These are phyloP conservation scores for Golubevia pallescens DNA, from an alignment of 1,284 basidiomycete species.

Conservation along the genomic window DNA sequence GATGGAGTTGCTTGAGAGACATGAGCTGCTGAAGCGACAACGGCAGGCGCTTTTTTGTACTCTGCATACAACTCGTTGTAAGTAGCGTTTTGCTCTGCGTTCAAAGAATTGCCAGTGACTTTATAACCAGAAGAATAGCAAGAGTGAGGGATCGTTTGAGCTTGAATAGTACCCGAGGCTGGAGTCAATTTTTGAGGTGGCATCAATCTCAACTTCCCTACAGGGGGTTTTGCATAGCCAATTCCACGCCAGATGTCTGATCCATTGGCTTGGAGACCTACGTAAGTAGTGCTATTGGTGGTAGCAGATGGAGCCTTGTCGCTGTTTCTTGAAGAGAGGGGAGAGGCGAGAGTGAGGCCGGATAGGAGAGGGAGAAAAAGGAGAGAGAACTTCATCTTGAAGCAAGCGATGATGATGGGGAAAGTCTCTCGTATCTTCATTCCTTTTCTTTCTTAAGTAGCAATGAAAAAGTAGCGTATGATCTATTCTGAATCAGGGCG, in stretches of 20 bases:
- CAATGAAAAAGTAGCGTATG: too few relatives aligned
- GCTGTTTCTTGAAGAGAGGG: not conserved
- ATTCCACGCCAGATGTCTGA: not conserved
- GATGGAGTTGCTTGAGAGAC: not conserved
- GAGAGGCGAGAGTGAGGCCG: not conserved
- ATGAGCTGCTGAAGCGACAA: not conserved
- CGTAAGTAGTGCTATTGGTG: not conserved
- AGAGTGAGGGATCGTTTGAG: not conserved
- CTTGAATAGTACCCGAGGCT: not conserved
- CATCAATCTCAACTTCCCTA: not conserved
- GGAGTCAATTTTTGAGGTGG: not conserved
- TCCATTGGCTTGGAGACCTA: not conserved
- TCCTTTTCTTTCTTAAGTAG: too few relatives aligned
- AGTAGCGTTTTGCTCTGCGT: not conserved
- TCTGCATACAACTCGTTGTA: not conserved
- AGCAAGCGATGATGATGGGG: too few relatives aligned
- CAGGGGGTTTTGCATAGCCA: not conserved
- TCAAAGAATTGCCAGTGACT: not conserved
- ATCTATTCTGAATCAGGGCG: too few relatives aligned
- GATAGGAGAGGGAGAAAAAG: not conserved
- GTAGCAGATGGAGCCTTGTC: not conserved
- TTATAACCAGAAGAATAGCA: not conserved
- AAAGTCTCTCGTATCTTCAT: too few relatives aligned
- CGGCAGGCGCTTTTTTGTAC: not conserved
- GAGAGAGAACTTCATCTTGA: not conserved